Evolutionary conservation across 2,329 filamentous ascomycete species (phyloP), one percentile per base, ranked within the genome.

Genomic region (Aspergillus eucalypticola): DNA sequence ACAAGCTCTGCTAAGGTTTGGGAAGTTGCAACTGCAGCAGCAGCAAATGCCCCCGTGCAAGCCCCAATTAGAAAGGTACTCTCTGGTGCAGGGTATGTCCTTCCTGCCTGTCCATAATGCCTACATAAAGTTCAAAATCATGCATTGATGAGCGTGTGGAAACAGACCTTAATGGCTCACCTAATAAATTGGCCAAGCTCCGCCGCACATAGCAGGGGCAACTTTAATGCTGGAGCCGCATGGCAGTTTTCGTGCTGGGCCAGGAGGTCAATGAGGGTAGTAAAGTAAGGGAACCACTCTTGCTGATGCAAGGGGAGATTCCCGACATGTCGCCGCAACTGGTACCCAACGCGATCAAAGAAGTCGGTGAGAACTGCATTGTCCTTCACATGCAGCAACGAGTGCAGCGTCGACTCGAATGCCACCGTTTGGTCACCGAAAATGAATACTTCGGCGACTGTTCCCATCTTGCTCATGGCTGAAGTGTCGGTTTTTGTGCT

Each of bases 131-230:
- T 35, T 53, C 3, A 44, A 3, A 3, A n/a, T 27, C 46, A 8
- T 17, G 15, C 15, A 27, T 17, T 17, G 2, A 2, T 11, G 8
- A 10, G 10, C 32, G 15, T 13, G 32, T 15, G 32, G 32, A 13
- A 35, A 35, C 11, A 19, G 4, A 11, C 3, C 11, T 19, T 1
- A 3, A 29, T 5, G 3, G 17, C 23, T 11, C 21, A 61, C 60
- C 48, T 44, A 21, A 61, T 61, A n/a, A 59, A 59, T 39, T 54
- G 49, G 10, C 41, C 60, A 19, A 61, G 17, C 38, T 61, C 23
- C 11, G 57, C 54, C 15, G 35, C 21, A 32, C 25, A 42, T 6
- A 59, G 27, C 17, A 59, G n/a, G 8, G 57, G 32, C 25, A 59
- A 59, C 51, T 59, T 59, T 29, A 59, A 27, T 3, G 57, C 57